Percentiles rank a stretch among this genome's conserved stretches.
phyloP scores from a whole-genome alignment of 2,329 filamentous ascomycete genomes.

The Diplodia intermedia region DNA sequence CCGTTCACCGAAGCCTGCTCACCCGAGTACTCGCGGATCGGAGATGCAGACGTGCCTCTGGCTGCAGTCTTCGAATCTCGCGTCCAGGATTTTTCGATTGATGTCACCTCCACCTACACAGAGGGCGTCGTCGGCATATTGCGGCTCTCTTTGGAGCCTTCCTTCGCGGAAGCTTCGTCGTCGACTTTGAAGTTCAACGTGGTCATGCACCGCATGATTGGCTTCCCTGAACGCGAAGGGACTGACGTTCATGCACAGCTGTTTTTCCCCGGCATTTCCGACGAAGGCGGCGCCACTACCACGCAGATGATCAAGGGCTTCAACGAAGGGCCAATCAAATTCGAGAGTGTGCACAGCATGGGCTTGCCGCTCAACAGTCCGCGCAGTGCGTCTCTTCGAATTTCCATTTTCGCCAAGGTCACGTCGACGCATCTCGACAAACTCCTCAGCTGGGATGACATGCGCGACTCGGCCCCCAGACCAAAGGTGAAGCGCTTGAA shows the following conservation, averaged over 20 bases:
- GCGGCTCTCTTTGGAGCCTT: slow-evolving; percentile 89
- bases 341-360: slow-evolving; percentile 99
- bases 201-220: slow-evolving; percentile 94
- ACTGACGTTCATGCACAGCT: slow-evolving; percentile 95
- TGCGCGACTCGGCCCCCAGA: slow-evolving; percentile 74
- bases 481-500: slow-evolving; percentile 65
- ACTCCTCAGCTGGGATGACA: slow-evolving; percentile 97
- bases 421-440: slow-evolving; percentile 96
- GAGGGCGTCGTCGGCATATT: slow-evolving; percentile 89
- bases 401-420: slow-evolving; percentile 90
- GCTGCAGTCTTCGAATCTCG: slow-evolving; percentile 92
- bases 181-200: slow-evolving; percentile 98
- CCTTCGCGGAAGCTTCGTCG: slow-evolving; percentile 87
- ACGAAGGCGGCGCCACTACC: slow-evolving; percentile 84
- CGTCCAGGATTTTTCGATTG: slow-evolving; percentile 91
- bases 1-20: slow-evolving; percentile 91
- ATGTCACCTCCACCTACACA: slow-evolving; percentile 91
- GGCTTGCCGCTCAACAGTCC: slow-evolving; percentile 83
- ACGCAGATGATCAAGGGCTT: slow-evolving; percentile 95
- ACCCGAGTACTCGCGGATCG: slow-evolving; percentile 89
- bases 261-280: slow-evolving; percentile 90
- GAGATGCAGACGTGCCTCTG: slow-evolving; percentile 90
- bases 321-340: slow-evolving; percentile 88
- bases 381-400: slow-evolving; percentile 75
- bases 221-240: slow-evolving; percentile 94